Percentiles rank a stretch among this genome's conserved stretches.
Conservation (phyloP, 768 basidiomycete species). For the Leccinum subgranulosum region DNA sequence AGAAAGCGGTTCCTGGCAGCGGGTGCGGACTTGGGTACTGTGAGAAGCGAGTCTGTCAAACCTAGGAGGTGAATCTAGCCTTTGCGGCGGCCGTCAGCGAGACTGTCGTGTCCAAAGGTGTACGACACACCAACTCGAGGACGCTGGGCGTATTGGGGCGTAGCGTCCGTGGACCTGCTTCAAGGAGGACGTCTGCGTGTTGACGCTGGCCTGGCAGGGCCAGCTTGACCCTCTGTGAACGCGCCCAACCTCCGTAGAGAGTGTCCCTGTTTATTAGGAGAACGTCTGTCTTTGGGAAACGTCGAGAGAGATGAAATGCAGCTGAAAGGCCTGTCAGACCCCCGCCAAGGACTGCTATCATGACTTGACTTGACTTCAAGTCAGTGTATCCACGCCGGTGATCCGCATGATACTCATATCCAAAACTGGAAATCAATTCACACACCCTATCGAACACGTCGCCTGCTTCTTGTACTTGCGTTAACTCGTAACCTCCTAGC, state of each 20-base stretch:
- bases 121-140: slow-evolving; percentile 65
- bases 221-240: slow-evolving; percentile 52
- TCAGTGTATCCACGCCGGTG: too few species aligned
- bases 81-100: slow-evolving; percentile 13
- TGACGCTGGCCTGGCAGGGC: slow-evolving; percentile 19
- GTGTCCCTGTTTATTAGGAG: slow-evolving; percentile 65
- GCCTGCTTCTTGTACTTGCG: not conserved
- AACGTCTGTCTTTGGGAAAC: slow-evolving; percentile 57
- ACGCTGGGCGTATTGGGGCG: slow-evolving; percentile 71
- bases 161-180: slow-evolving; percentile 85
- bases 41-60: slow-evolving; percentile 58
- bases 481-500: not conserved
- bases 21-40: slow-evolving; percentile 61
- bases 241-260: slow-evolving; percentile 85
- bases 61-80: slow-evolving; percentile 74
- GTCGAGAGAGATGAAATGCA: slow-evolving; percentile 71
- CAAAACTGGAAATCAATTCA: slow-evolving; percentile 10
- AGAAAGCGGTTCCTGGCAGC: slow-evolving; percentile 80
- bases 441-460: slow-evolving; percentile 27
- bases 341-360: slow-evolving; percentile 69
- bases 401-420: not conserved
- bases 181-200: slow-evolving; percentile 55
- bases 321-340: slow-evolving; percentile 81
- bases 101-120: slow-evolving; percentile 1
- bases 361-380: not conserved